These are phyloP conservation scores for Bidens hawaiensis DNA, from an alignment of 140 eudicot species.

Conservation along the genomic window DNA sequence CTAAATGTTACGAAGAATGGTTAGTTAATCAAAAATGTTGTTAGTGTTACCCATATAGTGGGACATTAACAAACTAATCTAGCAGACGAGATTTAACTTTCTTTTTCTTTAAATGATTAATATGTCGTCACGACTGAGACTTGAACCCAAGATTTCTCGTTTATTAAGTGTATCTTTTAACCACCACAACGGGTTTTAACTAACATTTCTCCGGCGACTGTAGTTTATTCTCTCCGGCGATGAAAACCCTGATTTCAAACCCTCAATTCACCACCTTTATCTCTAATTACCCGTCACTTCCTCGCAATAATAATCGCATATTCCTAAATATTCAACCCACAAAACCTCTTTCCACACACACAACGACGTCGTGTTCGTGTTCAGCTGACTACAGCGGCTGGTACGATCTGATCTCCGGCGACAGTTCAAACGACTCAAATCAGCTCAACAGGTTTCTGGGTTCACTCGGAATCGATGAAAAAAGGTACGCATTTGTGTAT, in stretches of 20 bases:
- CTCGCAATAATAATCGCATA: slow-evolving; percentile 13
- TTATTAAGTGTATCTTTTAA: too few species aligned
- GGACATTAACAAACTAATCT: too few species aligned
- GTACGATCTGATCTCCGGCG: slow-evolving; percentile 19
- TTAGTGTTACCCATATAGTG: too few species aligned
- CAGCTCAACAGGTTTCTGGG: slow-evolving; percentile 44
- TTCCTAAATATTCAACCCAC: slow-evolving; percentile 22
- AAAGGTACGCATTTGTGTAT: slow-evolving; percentile 63
- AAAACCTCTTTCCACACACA: slow-evolving; percentile 19
- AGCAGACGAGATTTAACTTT: too few species aligned
- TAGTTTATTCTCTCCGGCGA: slow-evolving; percentile 12
- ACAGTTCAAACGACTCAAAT: slow-evolving; percentile 53
- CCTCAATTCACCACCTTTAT: slow-evolving; percentile 10
- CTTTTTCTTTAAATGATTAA: too few species aligned
- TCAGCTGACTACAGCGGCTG: slow-evolving; percentile 37
- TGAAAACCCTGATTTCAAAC: slow-evolving; percentile 36
- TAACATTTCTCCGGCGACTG: slow-evolving; percentile 15
- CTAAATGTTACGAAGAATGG: too few species aligned
- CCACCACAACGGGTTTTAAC: too few species aligned
- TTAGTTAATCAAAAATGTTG: too few species aligned
- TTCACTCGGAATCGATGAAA: slow-evolving; percentile 68
- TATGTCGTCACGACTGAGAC: too few species aligned
- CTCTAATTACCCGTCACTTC: slow-evolving; percentile 30
- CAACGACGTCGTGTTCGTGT: slow-evolving; percentile 27
- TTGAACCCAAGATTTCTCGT: too few species aligned